Evolutionary conservation across 495 filamentous ascomycete genomes (phyloP), one percentile per base, ranked within the genome.

Genomic region (Podospora australis): DNA sequence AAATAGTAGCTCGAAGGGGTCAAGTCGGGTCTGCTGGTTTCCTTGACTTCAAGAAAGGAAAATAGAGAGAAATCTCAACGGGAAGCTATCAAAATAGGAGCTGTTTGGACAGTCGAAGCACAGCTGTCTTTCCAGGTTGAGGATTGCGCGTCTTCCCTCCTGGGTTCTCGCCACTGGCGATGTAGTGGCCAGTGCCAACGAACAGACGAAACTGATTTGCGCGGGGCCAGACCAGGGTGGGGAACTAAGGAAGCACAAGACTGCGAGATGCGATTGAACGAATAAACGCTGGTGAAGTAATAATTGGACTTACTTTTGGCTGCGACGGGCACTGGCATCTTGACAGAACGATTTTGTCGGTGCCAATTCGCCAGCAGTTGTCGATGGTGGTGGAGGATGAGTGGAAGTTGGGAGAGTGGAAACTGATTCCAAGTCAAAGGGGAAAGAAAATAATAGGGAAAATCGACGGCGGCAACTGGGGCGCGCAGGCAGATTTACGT

Each of bases 271-370:
- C 11, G 5, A 4, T 4, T 6, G 34, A 16, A 36, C 34, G 13
- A 10, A n/a, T 5, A 16, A 43, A 42, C 10, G 16, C 13, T 14
- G 39, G 24, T 36, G 39, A 41, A 26, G 38, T 40, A 52, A 38
- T 46, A 52, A 54, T 52, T n/a, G n/a, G 36, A 62, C 70, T 68
- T 44, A 73, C 70, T 68, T 66, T 73, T 72, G 52, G 69, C 70
- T 44, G 64, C 59, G 50, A 73, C 51, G 43, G 70, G 69, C 46
- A 70, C 42, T 52, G 70, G 68, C 70, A 73, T 73, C 26, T 56
- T 65, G 20, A 34, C 24, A 16, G 22, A 46, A n/a, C 32, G 29
- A 24, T 40, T 36, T 9, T 30, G 20, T 28, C 22, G 6, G 11
- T 30, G 30, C 30, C 29, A 22, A 32, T 21, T 19, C 28, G 48